Base-by-base conservation (phyloP, 2,329 filamentous ascomycete genomes). In the Grosmannia serpens region DNA sequence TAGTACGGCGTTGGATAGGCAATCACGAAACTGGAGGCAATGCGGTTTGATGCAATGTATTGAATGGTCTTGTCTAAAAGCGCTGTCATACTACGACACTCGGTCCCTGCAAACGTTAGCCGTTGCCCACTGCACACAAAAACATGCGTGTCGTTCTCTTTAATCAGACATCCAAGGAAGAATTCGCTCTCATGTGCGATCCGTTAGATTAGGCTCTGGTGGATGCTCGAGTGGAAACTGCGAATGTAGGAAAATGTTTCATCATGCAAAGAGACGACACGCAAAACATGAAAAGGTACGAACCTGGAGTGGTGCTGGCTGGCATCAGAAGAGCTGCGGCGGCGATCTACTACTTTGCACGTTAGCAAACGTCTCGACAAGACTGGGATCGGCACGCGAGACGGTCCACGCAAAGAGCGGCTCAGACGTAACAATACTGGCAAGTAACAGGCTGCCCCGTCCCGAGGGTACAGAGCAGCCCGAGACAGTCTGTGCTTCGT, bases 171-270 rank as follows among this genome's bases (percentile, higher is more conserved):
- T 87, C 85, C 84, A 88, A 88, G 83, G 84, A 87, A 87, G 84
- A 60, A 69, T 70, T 71, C 70, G 71, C 84, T 79, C 79, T 88
- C 85, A 88, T 85, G 69, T 85, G 76, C 79, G 24, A 63, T 81
- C 79, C 80, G 65, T 74, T 73, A 75, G 76, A 79, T 35, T 53
- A 83, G 83, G 83, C 84, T 86, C 83, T 71, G 66, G 79, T 80
- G 58, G 61, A 60, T 64, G 80, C 84, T 88, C 84, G 78, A 88
- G 87, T 88, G 86, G 84, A 90, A 90, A 90, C 87, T 90, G 87
- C 87, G 86, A 91, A 89, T 88, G 78, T 82, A 76, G 78, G 73
- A 81, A 84, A 78, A 80, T 80, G 72, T 85, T 87, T 88, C 84
- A 88, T 88, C 85, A 87, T 84, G 67, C 17, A 66, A 68, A 70